phyloP scores from a whole-genome alignment of 2,329 filamentous ascomycete genomes.

The Trichophaea hybrida region DNA sequence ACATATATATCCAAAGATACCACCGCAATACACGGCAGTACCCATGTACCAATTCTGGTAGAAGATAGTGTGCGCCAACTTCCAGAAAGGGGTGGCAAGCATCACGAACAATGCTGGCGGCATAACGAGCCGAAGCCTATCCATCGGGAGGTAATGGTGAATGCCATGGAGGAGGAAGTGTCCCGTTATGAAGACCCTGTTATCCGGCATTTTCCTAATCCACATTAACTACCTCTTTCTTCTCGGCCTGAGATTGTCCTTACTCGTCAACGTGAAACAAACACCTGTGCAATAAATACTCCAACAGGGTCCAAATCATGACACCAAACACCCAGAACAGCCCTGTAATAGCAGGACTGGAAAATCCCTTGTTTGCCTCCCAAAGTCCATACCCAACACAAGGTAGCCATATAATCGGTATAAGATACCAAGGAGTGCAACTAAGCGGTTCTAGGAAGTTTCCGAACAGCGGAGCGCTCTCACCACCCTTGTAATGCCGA shows the following conservation, averaged over 20 bases:
- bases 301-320: constrained; percentile 72
- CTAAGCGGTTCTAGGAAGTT: constrained; percentile 97
- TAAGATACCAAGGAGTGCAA: constrained; percentile 85
- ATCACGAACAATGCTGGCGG: constrained; percentile 74
- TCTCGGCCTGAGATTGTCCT: constrained; percentile 30
- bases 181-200: constrained; percentile 66
- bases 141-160: constrained; percentile 96
- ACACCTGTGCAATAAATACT: constrained; percentile 78
- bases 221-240: background rate
- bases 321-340: constrained; percentile 57
- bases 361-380: constrained; percentile 43
- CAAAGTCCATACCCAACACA: constrained; percentile 57
- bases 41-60: constrained; percentile 74
- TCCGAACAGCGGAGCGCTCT: constrained; percentile 84
- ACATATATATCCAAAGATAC: constrained; percentile 87
- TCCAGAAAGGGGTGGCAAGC: constrained; percentile 83
- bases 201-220: constrained; percentile 70
- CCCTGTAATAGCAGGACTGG: constrained; percentile 34
- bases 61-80: constrained; percentile 69
- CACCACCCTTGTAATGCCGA: constrained; percentile 85
- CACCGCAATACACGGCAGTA: constrained; percentile 67
- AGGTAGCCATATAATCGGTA: constrained; percentile 78
- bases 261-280: constrained; percentile 90
- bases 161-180: constrained; percentile 95
- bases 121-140: constrained; percentile 94